These are phyloP conservation scores for Agrostemma githago DNA, from an alignment of 148 eudicot species.

Conservation along the genomic window DNA sequence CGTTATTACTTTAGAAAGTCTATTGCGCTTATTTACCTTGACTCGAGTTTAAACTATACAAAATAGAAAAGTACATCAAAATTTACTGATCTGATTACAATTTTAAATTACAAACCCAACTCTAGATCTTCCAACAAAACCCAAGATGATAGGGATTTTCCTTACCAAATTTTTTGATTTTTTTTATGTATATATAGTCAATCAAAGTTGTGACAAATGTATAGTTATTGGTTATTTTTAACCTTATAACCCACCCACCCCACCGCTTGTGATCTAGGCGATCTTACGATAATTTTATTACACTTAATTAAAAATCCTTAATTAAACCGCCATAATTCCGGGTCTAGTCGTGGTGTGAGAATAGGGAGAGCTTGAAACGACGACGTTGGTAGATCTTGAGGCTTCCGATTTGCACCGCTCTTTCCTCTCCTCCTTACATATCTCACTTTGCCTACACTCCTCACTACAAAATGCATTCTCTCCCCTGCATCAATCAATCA, in stretches of 20 bases:
- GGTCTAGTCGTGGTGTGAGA: conserved; percentile 20
- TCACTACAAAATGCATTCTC: conserved; percentile 83
- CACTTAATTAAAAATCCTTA: neutral
- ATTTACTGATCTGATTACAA: conserved; percentile 17
- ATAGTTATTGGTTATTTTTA: neutral
- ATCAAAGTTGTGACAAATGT: neutral
- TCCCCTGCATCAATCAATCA: conserved; percentile 42
- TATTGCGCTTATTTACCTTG: no score
- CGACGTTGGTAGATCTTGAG: conserved; percentile 30
- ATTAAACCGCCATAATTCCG: conserved; percentile 53
- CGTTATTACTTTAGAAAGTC: no score
- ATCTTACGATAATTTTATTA: conserved; percentile 4
- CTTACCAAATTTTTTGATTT: conserved; percentile 5
- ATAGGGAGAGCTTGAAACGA: conserved; percentile 38
- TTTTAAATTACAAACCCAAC: conserved; percentile 12
- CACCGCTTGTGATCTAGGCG: neutral
- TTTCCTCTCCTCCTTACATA: conserved; percentile 52
- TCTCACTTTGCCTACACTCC: conserved; percentile 68
- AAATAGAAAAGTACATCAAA: conserved; percentile 6
- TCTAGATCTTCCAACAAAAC: neutral
- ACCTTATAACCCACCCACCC: neutral
- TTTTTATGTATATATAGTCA: neutral
- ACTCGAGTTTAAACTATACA: no score
- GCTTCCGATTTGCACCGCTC: conserved; percentile 47
- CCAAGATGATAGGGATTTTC: neutral